Evolutionary conservation across 148 eudicot genomes (phyloP), one percentile per base, ranked within the genome.

Genomic region (Simmondsia chinensis): DNA sequence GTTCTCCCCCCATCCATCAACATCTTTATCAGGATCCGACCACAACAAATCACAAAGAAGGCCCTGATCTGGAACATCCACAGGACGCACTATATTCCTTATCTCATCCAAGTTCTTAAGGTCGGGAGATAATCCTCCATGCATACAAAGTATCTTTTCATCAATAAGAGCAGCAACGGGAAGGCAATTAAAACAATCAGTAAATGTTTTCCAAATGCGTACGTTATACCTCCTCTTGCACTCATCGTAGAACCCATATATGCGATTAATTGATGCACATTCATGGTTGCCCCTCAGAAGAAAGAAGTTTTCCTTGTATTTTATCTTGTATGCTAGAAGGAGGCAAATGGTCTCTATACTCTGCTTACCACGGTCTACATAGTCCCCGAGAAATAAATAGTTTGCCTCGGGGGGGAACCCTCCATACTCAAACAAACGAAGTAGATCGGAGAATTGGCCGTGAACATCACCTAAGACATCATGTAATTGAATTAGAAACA

Each of bases 321-420:
- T 81, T 54, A 81, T 76, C 70, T 81, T 81, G 75, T 81, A 80
- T 30, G 88, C 76, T 32, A 80, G 80, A 36, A 76, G 88, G 52
- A 80, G 88, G 66, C 88, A 80, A 46, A 81, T 81, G 24, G 89
- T 74, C 60, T 82, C 84, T 50, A 82, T 71, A 65, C 91, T 74
- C 59, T 82, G 84, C 71, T 82, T 82, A 60, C 91, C 91, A 57
- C 91, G 91, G 50, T 82, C 91, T 17, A 82, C 91, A 57, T 82
- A 82, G 50, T 82, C 91, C 40, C 91, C 91, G 40, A 82, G 48
- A 65, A 82, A 82, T 49, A 82, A 66, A 61, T 77, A 82, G 61
- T 74, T 82, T 20, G 91, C 75, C 46, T 69, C 82, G 0, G 86
- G 86, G 9, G 86, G 93, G 42, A 69, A 77, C 30, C 93, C 93